Evolutionary conservation across 2,329 filamentous ascomycete species (phyloP).

Genomic region (Pestalotiopsis sp.): DNA sequence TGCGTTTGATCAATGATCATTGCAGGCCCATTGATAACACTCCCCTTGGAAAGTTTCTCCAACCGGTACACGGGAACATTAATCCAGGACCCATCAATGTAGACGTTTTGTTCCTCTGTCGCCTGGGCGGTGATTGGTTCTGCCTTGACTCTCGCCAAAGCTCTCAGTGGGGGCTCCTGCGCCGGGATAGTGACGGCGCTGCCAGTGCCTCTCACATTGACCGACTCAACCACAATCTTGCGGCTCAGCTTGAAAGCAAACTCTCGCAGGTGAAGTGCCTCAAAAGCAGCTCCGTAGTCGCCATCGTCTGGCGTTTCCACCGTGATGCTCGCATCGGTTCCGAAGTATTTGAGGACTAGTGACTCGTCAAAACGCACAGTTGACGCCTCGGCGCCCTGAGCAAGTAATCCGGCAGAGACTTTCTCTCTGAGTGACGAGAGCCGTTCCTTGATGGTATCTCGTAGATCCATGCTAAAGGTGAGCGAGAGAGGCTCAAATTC

Average conservation of each 20-base stretch:
- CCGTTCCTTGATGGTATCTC: constrained; percentile 10
- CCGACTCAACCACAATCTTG: constrained; percentile 39
- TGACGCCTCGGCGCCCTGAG: constrained; percentile 18
- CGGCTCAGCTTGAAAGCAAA: constrained; percentile 39
- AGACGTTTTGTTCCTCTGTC: constrained; percentile 24
- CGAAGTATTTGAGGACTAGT: constrained; percentile 49
- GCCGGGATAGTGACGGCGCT: constrained; percentile 16
- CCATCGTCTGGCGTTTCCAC: constrained; percentile 37
- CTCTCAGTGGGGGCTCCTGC: constrained; percentile 16
- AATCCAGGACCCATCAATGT: constrained; percentile 27
- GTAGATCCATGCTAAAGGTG: constrained; percentile 11
- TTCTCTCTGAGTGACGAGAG: constrained; percentile 24
- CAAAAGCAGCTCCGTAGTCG: constrained; percentile 37
- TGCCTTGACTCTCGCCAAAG: constrained; percentile 13
- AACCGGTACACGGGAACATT: constrained; percentile 29
- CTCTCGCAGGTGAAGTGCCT: constrained; percentile 36
- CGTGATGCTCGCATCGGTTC: constrained; percentile 49
- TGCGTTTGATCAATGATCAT: constrained; percentile 71
- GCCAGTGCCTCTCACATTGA: constrained; percentile 32
- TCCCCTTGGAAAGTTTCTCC: constrained; percentile 20
- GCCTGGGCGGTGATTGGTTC: neutral
- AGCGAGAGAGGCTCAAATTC: constrained; percentile 15
- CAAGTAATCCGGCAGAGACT: constrained; percentile 33
- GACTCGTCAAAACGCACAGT: constrained; percentile 29
- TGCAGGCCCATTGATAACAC: constrained; percentile 31